Evolutionary conservation across 2,329 filamentous ascomycete species (phyloP), one percentile per base, ranked within the genome.

Genomic region (Aspergillus udagawae): DNA sequence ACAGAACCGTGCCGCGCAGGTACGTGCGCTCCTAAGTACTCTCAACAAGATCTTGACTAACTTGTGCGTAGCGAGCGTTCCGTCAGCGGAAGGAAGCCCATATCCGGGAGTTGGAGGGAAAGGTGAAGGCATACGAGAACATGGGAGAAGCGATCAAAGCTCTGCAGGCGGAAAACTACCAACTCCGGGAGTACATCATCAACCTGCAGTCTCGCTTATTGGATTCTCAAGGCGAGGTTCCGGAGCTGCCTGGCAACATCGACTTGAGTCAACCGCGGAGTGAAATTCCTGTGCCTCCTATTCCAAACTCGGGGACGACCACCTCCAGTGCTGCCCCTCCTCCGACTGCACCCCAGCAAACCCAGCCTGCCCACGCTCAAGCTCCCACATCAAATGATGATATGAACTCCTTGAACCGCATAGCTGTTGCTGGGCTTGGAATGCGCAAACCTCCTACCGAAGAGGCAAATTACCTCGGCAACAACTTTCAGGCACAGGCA

Each of bases 51-150:
- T 14, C 23, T 49, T 56, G 21, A 51, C 64, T 65, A 52, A 69
- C 51, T 44, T 2, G 44, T 14, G 45, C 60, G 63, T 67, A 99
- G 93, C 86, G 94, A 73, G 94, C 94, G 45, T 99, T 99, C 77
- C 90, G 94, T 45, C 92, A 97, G 77, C 89, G 94, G 61, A 99
- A 99, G 73, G 94, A 99, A 76, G 90, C 91, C 49, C 97, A 99
- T 74, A 99, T 99, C 75, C 96, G 96, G 80, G 95, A 96, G 73
- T 83, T 99, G 6, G 94, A 99, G 76, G 89, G 94, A 71, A 91
- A 97, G 72, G 91, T 97, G 52, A 87, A 91, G 67, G 90, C 94
- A 29, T 90, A 86, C 63, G 83, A 85, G 65, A 82, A 86, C 20
- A 84, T 96, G 75, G 89, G 92, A 64, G 84, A 89, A 61, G 85